Conservation (phyloP, 1,284 basidiomycete species). For the Schizopora paradoxa region DNA sequence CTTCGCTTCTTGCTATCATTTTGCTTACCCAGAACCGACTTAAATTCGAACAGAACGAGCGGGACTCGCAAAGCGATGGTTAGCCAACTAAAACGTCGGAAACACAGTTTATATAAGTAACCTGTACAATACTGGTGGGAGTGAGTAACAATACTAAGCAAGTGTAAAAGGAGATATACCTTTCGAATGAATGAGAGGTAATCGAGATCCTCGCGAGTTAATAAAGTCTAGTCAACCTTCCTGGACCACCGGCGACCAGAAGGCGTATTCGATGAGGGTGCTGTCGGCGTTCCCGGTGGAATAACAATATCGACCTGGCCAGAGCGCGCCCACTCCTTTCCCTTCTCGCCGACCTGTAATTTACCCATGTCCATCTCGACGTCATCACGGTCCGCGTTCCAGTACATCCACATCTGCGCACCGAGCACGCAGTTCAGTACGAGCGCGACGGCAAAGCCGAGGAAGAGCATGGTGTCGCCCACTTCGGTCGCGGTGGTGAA, state of each 20-base stretch:
- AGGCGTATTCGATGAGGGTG: conserved; percentile 11
- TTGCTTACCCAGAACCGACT: no score
- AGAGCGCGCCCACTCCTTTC: conserved; percentile 15
- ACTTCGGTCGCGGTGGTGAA: conserved; percentile 89
- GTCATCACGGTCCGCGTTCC: conserved; percentile 50
- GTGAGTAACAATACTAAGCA: no score
- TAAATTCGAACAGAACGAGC: no score
- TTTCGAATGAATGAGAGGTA: no score
- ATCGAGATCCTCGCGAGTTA: no score
- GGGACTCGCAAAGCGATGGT: no score
- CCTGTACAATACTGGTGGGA: no score
- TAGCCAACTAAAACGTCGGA: no score
- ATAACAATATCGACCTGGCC: conserved; percentile 17
- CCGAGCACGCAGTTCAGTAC: conserved; percentile 77
- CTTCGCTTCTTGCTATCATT: no score
- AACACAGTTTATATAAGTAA: no score
- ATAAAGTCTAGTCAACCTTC: conserved; percentile 24
- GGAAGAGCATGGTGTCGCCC: conserved; percentile 70
- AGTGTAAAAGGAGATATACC: no score
- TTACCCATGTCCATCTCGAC: conserved; percentile 26
- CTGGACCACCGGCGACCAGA: conserved; percentile 21
- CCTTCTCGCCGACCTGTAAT: conserved; percentile 14
- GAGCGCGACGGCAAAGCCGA: conserved; percentile 78
- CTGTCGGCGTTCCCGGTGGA: conserved; percentile 15
- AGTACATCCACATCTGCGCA: conserved; percentile 77